Evolutionary conservation across 768 basidiomycete genomes (phyloP).

Genomic region (Trametes gibbosa): DNA sequence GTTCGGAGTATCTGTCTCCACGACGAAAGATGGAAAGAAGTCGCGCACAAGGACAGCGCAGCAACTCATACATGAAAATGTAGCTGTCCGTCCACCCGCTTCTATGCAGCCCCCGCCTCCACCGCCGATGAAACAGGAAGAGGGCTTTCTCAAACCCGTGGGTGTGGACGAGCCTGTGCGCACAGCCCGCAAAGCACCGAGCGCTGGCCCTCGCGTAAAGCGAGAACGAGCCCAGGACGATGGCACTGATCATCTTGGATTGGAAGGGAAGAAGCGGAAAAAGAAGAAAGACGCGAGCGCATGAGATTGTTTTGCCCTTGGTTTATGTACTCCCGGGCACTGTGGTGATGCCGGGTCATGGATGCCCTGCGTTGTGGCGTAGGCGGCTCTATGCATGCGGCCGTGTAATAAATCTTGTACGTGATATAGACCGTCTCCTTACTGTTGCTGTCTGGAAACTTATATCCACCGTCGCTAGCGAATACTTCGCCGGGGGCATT

Average conservation of each 20-base stretch:
- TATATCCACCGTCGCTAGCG: neutral
- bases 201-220: constrained; percentile 3
- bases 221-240: constrained; percentile 14
- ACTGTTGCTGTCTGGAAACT: neutral
- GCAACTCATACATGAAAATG: constrained; percentile 25
- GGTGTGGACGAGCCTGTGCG: constrained; percentile 48
- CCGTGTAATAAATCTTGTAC: neutral
- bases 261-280: constrained; percentile 20
- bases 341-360: neutral
- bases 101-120: neutral
- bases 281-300: constrained; percentile 15
- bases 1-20: constrained; percentile 22
- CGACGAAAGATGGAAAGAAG: constrained; percentile 17
- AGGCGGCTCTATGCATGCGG: neutral
- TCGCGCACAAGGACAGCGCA: constrained; percentile 22
- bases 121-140: neutral
- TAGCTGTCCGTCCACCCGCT: constrained; percentile 8
- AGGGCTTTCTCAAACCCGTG: constrained; percentile 51
- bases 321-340: neutral
- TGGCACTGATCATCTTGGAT: neutral
- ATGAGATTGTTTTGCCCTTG: neutral
- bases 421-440: neutral
- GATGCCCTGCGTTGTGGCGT: neutral
- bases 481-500: neutral
- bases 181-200: neutral